These are phyloP conservation scores for Colletotrichum sp. DNA, from an alignment of 2,329 filamentous ascomycete species.

Conservation along the genomic window DNA sequence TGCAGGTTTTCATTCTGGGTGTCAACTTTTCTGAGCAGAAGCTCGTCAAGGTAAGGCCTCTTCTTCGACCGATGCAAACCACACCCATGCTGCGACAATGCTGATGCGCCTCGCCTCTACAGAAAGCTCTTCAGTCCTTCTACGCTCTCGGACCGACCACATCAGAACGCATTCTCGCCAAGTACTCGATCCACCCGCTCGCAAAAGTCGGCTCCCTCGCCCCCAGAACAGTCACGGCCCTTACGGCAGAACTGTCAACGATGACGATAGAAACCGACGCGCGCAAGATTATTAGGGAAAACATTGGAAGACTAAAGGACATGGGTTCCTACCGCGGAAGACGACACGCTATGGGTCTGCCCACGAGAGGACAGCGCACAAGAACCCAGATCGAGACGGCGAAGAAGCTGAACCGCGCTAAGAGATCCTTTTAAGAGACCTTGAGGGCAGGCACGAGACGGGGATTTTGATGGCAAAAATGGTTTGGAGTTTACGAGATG, in stretches of 20 bases:
- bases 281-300: constrained; percentile 77
- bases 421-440: constrained; percentile 45
- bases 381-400: constrained; percentile 72
- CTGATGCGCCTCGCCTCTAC: background rate
- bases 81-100: background rate
- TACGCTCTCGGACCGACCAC: constrained; percentile 80
- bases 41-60: constrained; percentile 75
- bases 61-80: background rate
- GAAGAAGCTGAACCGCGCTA: constrained; percentile 65
- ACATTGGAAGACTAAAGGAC: constrained; percentile 85
- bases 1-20: constrained; percentile 82
- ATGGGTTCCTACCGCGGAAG: constrained; percentile 90
- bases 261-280: constrained; percentile 97
- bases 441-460: background rate
- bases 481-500: background rate
- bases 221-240: constrained; percentile 77
- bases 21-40: constrained; percentile 84
- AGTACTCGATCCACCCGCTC: constrained; percentile 84
- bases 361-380: constrained; percentile 89
- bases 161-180: constrained; percentile 81
- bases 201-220: constrained; percentile 78
- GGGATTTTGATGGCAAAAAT: background rate
- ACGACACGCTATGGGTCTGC: constrained; percentile 90
- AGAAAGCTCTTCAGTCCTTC: constrained; percentile 82
- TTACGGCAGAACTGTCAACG: constrained; percentile 84